Evolutionary conservation across 192 early-diverging fungal species (phyloP).

Genomic region (Podila verticillata): DNA sequence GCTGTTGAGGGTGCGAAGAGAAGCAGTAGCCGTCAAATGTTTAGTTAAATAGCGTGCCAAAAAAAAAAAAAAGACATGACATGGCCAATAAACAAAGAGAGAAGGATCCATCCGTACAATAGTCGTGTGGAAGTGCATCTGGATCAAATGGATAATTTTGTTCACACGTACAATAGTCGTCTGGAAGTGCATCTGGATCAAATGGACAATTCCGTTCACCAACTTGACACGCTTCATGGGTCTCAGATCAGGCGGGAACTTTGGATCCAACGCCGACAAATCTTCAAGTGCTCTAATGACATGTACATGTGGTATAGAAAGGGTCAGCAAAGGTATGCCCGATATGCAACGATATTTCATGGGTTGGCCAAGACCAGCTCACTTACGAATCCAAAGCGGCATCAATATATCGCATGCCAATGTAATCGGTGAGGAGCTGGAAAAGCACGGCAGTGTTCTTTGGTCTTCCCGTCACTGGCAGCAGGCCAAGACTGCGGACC

Average conservation of each 20-base stretch:
- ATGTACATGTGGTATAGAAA: too few relatives aligned
- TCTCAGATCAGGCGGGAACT: conserved; percentile 72
- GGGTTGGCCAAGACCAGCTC: neutral
- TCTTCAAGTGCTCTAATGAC: conserved; percentile 70
- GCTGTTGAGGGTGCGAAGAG: too few relatives aligned
- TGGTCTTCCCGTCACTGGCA: conserved; percentile 68
- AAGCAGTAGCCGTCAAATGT: too few relatives aligned
- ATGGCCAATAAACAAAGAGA: too few relatives aligned
- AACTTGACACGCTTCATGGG: conserved; percentile 71
- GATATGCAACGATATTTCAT: neutral
- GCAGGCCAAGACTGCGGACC: conserved; percentile 81
- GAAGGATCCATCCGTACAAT: conserved; percentile 75
- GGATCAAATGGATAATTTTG: conserved; percentile 78
- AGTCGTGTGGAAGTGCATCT: conserved; percentile 82
- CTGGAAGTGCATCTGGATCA: conserved; percentile 88
- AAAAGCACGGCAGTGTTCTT: conserved; percentile 75
- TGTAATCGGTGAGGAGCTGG: conserved; percentile 75
- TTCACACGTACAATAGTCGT: conserved; percentile 65
- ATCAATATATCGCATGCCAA: conserved; percentile 88
- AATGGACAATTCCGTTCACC: conserved; percentile 74
- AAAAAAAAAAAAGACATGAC: neutral
- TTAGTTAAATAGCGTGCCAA: too few relatives aligned
- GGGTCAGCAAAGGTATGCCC: neutral
- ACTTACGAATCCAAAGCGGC: conserved; percentile 79
- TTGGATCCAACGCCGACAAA: conserved; percentile 62